A percentile compares a stretch with the other conserved stretches of the same genome.
phyloP scores from a whole-genome alignment of 129 eudicot species.

The Scalesia atractyloides region DNA sequence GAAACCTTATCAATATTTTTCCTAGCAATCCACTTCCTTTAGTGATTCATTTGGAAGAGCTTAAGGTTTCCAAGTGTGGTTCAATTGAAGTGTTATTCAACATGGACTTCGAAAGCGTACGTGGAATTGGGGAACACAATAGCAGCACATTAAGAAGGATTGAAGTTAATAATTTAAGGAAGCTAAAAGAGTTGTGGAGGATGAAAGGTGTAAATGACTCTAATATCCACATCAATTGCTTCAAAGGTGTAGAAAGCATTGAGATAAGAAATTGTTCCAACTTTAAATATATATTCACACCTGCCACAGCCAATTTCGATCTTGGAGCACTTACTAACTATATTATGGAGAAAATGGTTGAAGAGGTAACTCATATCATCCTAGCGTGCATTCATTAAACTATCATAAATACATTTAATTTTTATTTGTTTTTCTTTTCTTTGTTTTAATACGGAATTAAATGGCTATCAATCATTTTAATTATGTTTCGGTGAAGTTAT shows the following conservation, averaged over 20 bases:
- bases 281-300: slow-evolving; percentile 6
- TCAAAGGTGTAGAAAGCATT: not conserved
- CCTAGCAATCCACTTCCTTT: not conserved
- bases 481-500: not conserved
- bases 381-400: not conserved
- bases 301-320: not conserved
- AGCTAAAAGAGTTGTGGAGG: not conserved
- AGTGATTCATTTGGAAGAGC: not conserved
- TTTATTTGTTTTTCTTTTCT: not conserved
- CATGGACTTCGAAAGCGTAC: not conserved
- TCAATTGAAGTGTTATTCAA: slow-evolving; percentile 2
- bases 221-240: not conserved
- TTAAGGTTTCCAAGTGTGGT: not conserved
- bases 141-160: not conserved
- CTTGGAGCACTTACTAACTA: not conserved
- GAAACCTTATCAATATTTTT: not conserved
- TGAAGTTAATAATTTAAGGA: not conserved
- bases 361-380: not conserved
- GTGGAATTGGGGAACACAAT: not conserved
- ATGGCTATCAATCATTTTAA: not conserved
- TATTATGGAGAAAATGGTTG: not conserved
- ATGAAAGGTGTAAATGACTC: not conserved
- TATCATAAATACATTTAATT: not conserved
- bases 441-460: not conserved
- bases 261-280: not conserved